Evolutionary conservation across 768 basidiomycete species (phyloP), one percentile per base, ranked within the genome.

Genomic region (Agaricus subrufescens): DNA sequence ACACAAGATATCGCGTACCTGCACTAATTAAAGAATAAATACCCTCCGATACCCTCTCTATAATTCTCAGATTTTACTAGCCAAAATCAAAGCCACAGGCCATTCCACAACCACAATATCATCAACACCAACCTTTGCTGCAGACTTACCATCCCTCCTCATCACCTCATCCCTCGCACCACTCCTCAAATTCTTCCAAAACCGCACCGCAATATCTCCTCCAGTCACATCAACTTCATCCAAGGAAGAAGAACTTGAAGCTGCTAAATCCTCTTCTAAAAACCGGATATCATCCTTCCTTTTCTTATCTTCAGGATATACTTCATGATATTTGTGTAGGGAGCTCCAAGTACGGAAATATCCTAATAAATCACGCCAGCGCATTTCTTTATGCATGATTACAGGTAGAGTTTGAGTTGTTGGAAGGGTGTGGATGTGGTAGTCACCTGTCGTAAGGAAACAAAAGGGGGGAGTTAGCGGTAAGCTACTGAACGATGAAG

Each of bases 271-370:
- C 27, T 57, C 60, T 60, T 11, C 52, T 8, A 71, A 64, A 48
- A 75, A 76, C 37, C 75, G 66, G 3, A 54, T 50, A 58, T 76
- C 74, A 30, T 7, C 2, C 34, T 34, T 34, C 34, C 34, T 34
- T 69, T 65, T 4, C 44, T 70, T 60, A 62, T 91, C 87, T 30
- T 80, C 75, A 0, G 88, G 87, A 63, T 83, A 77, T 10, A 63
- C 63, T 59, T 87, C 85, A 58, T 83, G 80, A 66, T 80, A 92
- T 11, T 80, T 82, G 58, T 87, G 83, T 48, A 90, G 69, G 1
- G 88, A 72, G 61, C 86, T 89, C 74, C 80, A 86, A 0, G 89
- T 90, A 46, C 81, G 74, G 19, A 93, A 72, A 65, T 91, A 93
- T 1, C 73, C 78, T 4, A 87, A 74, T 0, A 93, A 69, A 54